Base-by-base conservation (phyloP, 768 basidiomycete species). In the Auriculariales sp. region DNA sequence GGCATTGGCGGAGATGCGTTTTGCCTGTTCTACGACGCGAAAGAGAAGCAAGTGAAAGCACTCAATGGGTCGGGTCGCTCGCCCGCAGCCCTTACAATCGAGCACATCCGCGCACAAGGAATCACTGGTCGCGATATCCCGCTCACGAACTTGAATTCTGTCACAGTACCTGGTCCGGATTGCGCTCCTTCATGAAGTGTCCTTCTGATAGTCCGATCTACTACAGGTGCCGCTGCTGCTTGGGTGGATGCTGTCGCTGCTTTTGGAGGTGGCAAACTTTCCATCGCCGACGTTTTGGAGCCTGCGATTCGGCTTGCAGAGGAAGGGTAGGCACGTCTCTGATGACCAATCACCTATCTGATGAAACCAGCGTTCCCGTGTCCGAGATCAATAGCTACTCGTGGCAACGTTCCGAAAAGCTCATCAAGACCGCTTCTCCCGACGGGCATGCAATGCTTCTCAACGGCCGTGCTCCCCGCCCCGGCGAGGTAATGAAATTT, bases 1-100 rank as follows among this genome's bases (percentile, higher is more conserved):
- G 93, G 93, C n/a, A 88, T 95, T 51, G 92, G 91, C 59, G 88
- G 88, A 33, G 88, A 91, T 59, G 88, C 87, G 6, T 94, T 94
- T 61, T 94, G 92, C 61, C 71, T 99, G 17, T 97, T 87, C 68
- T 98, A 81, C 58, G 80, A 95, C 59, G 88, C 85, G 3, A 75
- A 78, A 57, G 74, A 79, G 3, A 90, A 87, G 66, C 71, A 71
- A 4, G 83, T 98, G 49, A 84, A 83, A 59, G 94, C 81, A 3
- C 65, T 98, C 53, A 99, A 99, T 55, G 95, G 92, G 10, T 94
- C 92, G 0, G 94, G 95, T 10, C 79, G 71, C 53, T 78, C 93
- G 9, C 95, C 94, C 3, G 71, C 77, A 48, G 86, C 79, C 48
- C 68, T 99, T 24, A 78, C 74, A 2, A 67, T 95, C 32, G 84